These are phyloP conservation scores for Mortierella sp. DNA, from an alignment of 371 early-diverging fungal species.

Conservation along the genomic window DNA sequence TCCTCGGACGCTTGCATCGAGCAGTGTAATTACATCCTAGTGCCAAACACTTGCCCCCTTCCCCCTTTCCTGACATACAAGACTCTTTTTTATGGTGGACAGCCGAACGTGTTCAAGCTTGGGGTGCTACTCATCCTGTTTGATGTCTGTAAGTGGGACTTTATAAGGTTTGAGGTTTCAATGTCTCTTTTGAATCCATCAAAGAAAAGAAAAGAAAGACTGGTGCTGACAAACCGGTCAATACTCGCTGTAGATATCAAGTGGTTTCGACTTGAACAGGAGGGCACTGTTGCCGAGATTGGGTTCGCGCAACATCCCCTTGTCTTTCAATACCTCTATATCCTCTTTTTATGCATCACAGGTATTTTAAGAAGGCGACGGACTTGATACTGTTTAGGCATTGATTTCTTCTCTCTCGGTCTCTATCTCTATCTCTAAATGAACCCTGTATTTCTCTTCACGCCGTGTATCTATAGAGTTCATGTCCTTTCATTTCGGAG, in stretches of 20 bases:
- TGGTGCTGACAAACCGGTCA: too few species aligned
- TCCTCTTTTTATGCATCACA: constrained; percentile 74
- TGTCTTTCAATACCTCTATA: constrained; percentile 82
- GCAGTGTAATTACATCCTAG: too few species aligned
- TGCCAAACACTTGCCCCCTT: too few species aligned
- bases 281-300: constrained; percentile 60
- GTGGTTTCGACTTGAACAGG: constrained; percentile 89
- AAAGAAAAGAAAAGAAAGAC: too few species aligned
- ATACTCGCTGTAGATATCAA: constrained; percentile 74
- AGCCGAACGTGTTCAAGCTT: constrained; percentile 62
- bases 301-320: constrained; percentile 70
- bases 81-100: neutral
- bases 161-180: too few species aligned
- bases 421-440: neutral
- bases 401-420: neutral
- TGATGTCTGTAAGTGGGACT: constrained; percentile 78
- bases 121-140: constrained; percentile 86
- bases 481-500: constrained; percentile 49
- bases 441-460: neutral
- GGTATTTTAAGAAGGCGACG: neutral
- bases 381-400: neutral
- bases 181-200: neutral
- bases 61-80: neutral
- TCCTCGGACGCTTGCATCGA: neutral
- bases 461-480: constrained; percentile 46